A percentile compares a stretch with the other conserved stretches of the same genome.
Conservation (phyloP, 2,329 filamentous ascomycete species). For the Monilinia polystroma region DNA sequence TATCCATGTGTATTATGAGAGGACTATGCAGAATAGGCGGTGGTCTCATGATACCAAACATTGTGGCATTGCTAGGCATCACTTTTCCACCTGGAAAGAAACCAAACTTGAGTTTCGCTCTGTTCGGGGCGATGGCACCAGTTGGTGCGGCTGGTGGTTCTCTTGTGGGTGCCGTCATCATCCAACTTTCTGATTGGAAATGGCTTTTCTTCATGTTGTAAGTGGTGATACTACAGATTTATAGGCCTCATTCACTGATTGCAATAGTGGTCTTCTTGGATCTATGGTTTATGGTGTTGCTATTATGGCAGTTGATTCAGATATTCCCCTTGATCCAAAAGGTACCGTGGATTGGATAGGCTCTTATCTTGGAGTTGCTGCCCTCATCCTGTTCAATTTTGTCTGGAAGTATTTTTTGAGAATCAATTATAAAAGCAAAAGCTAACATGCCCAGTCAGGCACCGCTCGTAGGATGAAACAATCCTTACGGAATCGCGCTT, state of each 20-base stretch:
- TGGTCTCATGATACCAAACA: slow-evolving; percentile 51
- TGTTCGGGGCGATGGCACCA: slow-evolving; percentile 49
- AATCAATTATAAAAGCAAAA: neutral
- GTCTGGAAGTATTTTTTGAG: slow-evolving; percentile 47
- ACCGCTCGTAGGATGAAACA: slow-evolving; percentile 31
- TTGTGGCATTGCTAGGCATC: slow-evolving; percentile 49
- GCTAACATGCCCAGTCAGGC: slow-evolving; percentile 28
- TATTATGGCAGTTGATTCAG: slow-evolving; percentile 11
- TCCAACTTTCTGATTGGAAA: slow-evolving; percentile 42
- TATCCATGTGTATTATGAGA: slow-evolving; percentile 46
- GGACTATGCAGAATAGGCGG: slow-evolving; percentile 51
- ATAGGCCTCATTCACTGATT: neutral
- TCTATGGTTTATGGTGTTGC: slow-evolving; percentile 18
- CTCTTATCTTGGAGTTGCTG: slow-evolving; percentile 42
- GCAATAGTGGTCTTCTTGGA: slow-evolving; percentile 6
- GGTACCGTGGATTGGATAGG: slow-evolving; percentile 46
- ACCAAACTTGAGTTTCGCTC: slow-evolving; percentile 46
- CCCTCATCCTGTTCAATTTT: slow-evolving; percentile 51
- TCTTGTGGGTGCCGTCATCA: slow-evolving; percentile 43
- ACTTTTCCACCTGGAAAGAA: slow-evolving; percentile 48
- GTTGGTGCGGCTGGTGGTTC: slow-evolving; percentile 46
- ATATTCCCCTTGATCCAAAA: slow-evolving; percentile 32
- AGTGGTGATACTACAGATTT: neutral
- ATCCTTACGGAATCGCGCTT: slow-evolving; percentile 26
- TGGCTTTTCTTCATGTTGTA: slow-evolving; percentile 46